Conservation (phyloP, 768 basidiomycete genomes). For the Coprinopsis strossmayeri region DNA sequence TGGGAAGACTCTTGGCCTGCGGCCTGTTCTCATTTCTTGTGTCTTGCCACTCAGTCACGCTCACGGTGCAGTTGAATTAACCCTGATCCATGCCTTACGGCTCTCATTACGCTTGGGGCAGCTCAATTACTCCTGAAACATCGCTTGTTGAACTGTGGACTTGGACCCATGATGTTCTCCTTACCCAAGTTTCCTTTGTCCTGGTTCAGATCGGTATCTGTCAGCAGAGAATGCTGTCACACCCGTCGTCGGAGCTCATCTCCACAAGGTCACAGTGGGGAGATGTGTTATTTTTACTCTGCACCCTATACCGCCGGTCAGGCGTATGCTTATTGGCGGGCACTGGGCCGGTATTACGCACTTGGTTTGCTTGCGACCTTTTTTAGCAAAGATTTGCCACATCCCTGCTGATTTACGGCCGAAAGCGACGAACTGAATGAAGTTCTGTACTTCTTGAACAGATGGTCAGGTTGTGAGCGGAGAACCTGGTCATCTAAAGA, state of each 20-base stretch:
- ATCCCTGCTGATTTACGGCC: neutral
- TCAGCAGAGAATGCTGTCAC: too few species aligned
- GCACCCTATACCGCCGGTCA: neutral
- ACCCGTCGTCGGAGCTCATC: neutral
- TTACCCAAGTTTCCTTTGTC: neutral
- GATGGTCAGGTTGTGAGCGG: too few species aligned
- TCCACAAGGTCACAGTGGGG: neutral
- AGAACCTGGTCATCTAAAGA: too few species aligned
- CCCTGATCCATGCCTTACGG: too few species aligned
- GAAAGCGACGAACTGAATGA: too few species aligned
- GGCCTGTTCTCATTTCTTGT: too few species aligned
- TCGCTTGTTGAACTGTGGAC: neutral
- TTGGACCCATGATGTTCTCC: conserved; percentile 1
- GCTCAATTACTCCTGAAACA: too few species aligned
- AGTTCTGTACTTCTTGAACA: too few species aligned
- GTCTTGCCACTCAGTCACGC: too few species aligned
- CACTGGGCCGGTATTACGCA: neutral
- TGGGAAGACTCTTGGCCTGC: too few species aligned
- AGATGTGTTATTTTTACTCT: neutral
- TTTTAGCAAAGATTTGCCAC: neutral
- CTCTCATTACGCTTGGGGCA: too few species aligned
- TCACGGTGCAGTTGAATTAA: too few species aligned
- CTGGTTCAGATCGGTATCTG: conserved; percentile 6
- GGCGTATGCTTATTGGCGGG: neutral
- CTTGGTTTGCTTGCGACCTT: neutral